phyloP scores from a whole-genome alignment of 2,329 filamentous ascomycete species.

The Dactylellina parvicollis region DNA sequence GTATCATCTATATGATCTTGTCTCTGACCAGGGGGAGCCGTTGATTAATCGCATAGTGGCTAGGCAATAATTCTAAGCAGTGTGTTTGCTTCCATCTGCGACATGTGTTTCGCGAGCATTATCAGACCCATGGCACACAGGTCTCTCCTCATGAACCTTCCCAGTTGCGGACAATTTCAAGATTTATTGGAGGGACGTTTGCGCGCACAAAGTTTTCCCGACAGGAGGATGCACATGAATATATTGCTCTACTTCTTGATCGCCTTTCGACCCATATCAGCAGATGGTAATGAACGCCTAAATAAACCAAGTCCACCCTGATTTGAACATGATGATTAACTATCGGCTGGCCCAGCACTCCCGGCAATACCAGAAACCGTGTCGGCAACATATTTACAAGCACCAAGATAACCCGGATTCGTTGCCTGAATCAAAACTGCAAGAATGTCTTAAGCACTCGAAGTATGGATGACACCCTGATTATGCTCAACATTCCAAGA shows the following conservation, averaged over 20 bases:
- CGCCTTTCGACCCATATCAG: slow-evolving; percentile 12
- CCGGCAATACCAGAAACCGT: background rate
- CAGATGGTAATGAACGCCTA: background rate
- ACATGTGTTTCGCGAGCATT: slow-evolving; percentile 27
- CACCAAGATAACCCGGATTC: slow-evolving; percentile 20
- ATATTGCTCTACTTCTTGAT: slow-evolving; percentile 32
- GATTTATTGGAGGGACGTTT: slow-evolving; percentile 29
- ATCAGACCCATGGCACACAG: background rate
- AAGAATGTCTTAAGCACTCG: background rate
- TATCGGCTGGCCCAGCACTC: background rate
- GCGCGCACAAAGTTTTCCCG: slow-evolving; percentile 9
- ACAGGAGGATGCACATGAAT: slow-evolving; percentile 50
- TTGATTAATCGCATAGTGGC: background rate
- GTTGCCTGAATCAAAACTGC: slow-evolving; percentile 5
- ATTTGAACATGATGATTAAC: background rate
- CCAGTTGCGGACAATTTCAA: slow-evolving; percentile 15
- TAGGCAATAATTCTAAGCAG: slow-evolving; percentile 8
- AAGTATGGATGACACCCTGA: slow-evolving; percentile 19
- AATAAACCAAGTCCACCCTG: background rate
- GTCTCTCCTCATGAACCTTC: slow-evolving; percentile 25
- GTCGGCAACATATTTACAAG: slow-evolving; percentile 30
- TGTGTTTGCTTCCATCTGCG: slow-evolving; percentile 25
- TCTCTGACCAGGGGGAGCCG: background rate
- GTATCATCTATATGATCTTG: background rate
- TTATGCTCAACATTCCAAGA: slow-evolving; percentile 37